Percentiles rank a stretch among this genome's conserved stretches.
phyloP scores from a whole-genome alignment of 345 rosid species.

The Noccaea bulbosa region DNA sequence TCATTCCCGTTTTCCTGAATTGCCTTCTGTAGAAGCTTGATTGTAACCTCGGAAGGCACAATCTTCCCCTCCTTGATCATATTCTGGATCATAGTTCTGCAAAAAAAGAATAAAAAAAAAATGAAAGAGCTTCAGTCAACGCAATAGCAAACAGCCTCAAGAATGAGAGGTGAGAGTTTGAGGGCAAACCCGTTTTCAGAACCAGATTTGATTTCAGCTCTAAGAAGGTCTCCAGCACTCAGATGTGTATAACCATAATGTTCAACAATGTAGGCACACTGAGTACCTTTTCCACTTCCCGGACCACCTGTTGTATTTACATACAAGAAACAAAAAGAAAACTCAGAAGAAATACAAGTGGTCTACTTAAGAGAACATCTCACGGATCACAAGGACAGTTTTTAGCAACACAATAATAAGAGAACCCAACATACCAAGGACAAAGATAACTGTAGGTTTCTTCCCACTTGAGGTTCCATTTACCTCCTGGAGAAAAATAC shows the following conservation, averaged over 20 bases:
- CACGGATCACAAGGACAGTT: slow-evolving; percentile 3
- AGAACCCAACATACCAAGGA: slow-evolving; percentile 63
- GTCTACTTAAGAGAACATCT: not conserved
- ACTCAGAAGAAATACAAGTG: slow-evolving; percentile 15
- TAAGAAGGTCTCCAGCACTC: slow-evolving; percentile 89
- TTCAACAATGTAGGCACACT: slow-evolving; percentile 70
- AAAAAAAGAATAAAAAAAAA: slow-evolving; percentile 14
- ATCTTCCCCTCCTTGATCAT: slow-evolving; percentile 69
- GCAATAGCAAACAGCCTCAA: not conserved
- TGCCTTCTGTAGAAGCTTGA: slow-evolving; percentile 80
- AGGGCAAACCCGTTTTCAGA: slow-evolving; percentile 79
- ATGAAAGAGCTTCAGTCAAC: slow-evolving; percentile 7
- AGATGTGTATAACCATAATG: slow-evolving; percentile 80
- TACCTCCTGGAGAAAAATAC: slow-evolving; percentile 52
- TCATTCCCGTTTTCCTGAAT: slow-evolving; percentile 62
- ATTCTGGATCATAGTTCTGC: slow-evolving; percentile 61
- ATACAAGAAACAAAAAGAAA: slow-evolving; percentile 6
- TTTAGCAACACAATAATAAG: not conserved
- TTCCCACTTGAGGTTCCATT: slow-evolving; percentile 56
- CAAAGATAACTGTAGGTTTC: slow-evolving; percentile 85
- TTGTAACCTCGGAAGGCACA: slow-evolving; percentile 83
- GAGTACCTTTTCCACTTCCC: slow-evolving; percentile 93
- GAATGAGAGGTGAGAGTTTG: not conserved
- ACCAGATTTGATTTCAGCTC: slow-evolving; percentile 77
- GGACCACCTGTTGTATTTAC: slow-evolving; percentile 77